phyloP scores from a whole-genome alignment of 139 green algal genomes.

The Pleodorina starrii region DNA sequence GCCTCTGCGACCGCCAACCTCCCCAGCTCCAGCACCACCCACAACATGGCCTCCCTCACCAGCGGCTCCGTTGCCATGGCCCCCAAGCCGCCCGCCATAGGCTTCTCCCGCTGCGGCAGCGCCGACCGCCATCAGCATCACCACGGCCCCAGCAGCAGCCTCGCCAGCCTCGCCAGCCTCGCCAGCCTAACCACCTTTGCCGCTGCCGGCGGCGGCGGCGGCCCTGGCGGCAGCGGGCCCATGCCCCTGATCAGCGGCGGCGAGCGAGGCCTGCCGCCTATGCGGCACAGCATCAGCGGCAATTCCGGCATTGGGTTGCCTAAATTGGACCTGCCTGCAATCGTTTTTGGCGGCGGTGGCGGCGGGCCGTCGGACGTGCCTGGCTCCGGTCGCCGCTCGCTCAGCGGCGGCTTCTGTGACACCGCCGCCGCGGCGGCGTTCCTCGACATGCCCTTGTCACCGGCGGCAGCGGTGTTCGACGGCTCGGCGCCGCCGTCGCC shows the following conservation, averaged over 20 bases:
- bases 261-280: background rate
- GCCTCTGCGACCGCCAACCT: no score
- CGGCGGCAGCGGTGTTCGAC: background rate
- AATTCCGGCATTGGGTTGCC: conserved; percentile 4
- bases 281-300: background rate
- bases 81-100: background rate
- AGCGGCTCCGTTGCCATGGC: background rate
- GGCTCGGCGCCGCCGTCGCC: background rate
- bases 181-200: background rate
- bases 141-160: background rate
- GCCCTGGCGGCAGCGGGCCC: background rate
- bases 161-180: background rate
- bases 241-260: background rate
- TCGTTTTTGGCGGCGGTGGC: background rate
- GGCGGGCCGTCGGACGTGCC: background rate
- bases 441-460: background rate
- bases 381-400: background rate
- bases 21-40: no score
- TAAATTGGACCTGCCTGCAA: background rate
- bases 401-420: background rate
- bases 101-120: conserved; percentile 8
- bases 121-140: conserved; percentile 25
- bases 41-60: background rate
- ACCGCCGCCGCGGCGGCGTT: background rate
- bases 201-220: background rate